Conservation (phyloP, 1,284 basidiomycete genomes). For the Ceratobasidium sp. region DNA sequence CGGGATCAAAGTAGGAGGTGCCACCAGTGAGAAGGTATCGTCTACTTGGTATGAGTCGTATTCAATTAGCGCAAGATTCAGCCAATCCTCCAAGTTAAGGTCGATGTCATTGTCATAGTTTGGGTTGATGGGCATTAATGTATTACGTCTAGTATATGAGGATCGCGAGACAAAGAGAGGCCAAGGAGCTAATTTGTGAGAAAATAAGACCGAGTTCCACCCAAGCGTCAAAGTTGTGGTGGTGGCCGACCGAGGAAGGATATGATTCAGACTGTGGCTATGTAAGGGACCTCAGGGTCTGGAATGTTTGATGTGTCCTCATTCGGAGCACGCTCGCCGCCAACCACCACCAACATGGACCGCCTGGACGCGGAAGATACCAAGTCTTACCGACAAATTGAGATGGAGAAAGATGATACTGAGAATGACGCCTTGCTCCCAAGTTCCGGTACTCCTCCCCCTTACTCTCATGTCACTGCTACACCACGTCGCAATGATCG, state of each 20-base stretch:
- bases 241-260: neutral
- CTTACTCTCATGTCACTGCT: neutral
- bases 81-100: conserved; percentile 10
- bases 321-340: neutral
- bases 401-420: conserved; percentile 40
- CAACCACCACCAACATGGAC: conserved; percentile 37
- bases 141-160: neutral
- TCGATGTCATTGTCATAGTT: neutral
- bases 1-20: neutral
- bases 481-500: neutral
- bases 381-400: conserved; percentile 25
- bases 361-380: conserved; percentile 28
- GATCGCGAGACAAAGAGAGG: too few species aligned
- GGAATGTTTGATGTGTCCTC: neutral
- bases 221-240: neutral
- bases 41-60: neutral
- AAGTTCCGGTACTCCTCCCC: neutral
- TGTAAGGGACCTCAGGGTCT: neutral
- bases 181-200: neutral
- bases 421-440: conserved; percentile 37
- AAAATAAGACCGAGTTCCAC: neutral
- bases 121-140: neutral
- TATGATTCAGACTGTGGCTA: neutral
- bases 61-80: conserved; percentile 13
- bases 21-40: neutral